A percentile compares a stretch with the other conserved stretches of the same genome.
phyloP scores from a whole-genome alignment of 352 stramenopile species.

The Globisporangium nunn region DNA sequence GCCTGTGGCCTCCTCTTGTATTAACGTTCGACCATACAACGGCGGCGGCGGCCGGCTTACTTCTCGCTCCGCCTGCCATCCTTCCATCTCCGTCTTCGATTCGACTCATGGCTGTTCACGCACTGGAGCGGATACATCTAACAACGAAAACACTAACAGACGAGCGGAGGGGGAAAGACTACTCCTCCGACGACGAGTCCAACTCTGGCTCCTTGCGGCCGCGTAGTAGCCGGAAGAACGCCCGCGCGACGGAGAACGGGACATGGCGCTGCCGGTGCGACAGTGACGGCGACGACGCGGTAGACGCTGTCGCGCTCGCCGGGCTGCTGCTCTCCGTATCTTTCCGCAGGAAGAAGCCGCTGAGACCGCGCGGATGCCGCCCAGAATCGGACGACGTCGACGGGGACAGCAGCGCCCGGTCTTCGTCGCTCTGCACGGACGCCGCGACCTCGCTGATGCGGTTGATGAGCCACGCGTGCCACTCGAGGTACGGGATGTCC shows the following conservation, averaged over 20 bases:
- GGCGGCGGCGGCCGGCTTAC: background rate
- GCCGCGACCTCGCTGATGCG: conserved; percentile 63
- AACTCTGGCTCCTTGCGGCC: conserved; percentile 23
- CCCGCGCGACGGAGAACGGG: conserved; percentile 52
- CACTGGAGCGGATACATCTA: background rate
- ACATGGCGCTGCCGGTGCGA: conserved; percentile 18
- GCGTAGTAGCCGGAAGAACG: conserved; percentile 61
- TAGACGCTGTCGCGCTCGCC: background rate
- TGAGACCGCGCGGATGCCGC: background rate
- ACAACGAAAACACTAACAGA: background rate
- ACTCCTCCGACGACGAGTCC: conserved; percentile 16
- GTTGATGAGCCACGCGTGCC: conserved; percentile 81
- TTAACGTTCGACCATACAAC: conserved; percentile 1
- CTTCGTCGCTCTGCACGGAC: conserved; percentile 28
- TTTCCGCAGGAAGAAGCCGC: conserved; percentile 9
- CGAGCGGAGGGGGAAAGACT: background rate
- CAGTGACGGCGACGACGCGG: background rate
- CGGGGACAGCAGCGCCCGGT: conserved; percentile 8
- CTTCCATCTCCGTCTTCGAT: background rate
- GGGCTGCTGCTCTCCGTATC: conserved; percentile 5
- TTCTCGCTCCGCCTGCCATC: background rate
- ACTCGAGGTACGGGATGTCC: conserved; percentile 70
- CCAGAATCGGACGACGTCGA: background rate
- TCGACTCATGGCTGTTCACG: no score
- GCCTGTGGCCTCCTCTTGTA: conserved; percentile 28